These are phyloP conservation scores for Pneumocystis canis DNA, from an alignment of 1,139 yeast genomes.

Conservation along the genomic window DNA sequence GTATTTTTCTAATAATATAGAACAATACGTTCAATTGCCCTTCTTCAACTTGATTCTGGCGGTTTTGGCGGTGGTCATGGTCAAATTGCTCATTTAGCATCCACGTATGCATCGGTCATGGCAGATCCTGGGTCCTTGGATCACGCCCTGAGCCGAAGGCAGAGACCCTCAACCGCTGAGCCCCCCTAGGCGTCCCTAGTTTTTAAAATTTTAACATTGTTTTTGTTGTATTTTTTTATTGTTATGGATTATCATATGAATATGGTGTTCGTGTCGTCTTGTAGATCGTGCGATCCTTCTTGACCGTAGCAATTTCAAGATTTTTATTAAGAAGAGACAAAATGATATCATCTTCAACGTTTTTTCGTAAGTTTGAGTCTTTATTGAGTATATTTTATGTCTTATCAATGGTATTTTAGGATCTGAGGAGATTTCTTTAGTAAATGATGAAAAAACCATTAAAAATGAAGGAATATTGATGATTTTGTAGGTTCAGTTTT, in stretches of 20 bases:
- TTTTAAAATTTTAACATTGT: too few species aligned
- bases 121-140: too few species aligned
- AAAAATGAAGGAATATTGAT: background rate
- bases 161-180: too few species aligned
- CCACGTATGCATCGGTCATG: slow-evolving; percentile 65
- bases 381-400: background rate
- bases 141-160: too few species aligned
- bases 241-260: too few species aligned
- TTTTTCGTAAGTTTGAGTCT: background rate
- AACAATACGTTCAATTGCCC: slow-evolving; percentile 21
- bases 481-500: slow-evolving; percentile 52
- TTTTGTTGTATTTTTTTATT: too few species aligned
- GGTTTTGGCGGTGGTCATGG: slow-evolving; percentile 78
- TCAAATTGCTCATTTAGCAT: slow-evolving; percentile 73
- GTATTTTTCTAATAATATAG: slow-evolving; percentile 18
- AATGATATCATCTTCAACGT: background rate
- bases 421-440: slow-evolving; percentile 88
- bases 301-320: too few species aligned
- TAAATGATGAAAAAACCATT: background rate
- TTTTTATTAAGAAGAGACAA: background rate
- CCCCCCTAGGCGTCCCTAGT: too few species aligned
- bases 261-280: too few species aligned
- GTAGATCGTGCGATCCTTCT: too few species aligned
- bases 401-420: slow-evolving; percentile 24
- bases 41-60: slow-evolving; percentile 25